Evolutionary conservation across 495 filamentous ascomycete genomes (phyloP), one percentile per base, ranked within the genome.

Genomic region (Viridothelium virens): DNA sequence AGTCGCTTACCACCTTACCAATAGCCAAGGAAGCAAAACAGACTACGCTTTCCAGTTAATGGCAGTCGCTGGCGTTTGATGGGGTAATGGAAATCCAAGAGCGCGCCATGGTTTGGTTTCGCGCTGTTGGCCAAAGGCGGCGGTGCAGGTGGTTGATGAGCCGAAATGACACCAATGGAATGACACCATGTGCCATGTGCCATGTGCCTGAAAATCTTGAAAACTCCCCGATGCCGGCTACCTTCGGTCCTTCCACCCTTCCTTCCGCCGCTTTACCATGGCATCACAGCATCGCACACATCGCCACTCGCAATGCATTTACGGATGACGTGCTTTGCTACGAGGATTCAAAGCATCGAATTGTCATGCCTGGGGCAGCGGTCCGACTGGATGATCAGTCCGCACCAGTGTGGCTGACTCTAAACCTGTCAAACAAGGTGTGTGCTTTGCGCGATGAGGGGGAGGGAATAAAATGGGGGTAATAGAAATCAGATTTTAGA

Each of bases 31-130:
- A 33, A 36, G 18, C 53, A 59, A 59, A 36, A 59, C 53, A 59
- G 53, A 36, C 53, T 59, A 25, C 38, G 64, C 72, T 70, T 74
- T 72, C 69, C 72, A 72, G 72, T 74, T 74, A 72, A 72, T 70
- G 68, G 68, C 67, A 69, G 38, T 44, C 63, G 63, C 63, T 67
- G 5, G 53, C 53, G 53, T 59, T 3, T 14, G 31, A 59, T 59
- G 53, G 53, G 53, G 53, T 59, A 59, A 59, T 59, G 14, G 36
- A 59, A 59, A 59, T 14, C 7, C 7, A 14, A 59, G 31, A n/a
- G 5, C 11, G 11, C 5, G 48, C 53, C 31, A 18, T 7, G 5
- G 5, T 36, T 14, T 6, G 5, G 5, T 59, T 18, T n/a, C n/a
- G 36, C 31, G 11, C 5, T 59, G 9, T 5, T 14, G 5, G n/a